Conservation (phyloP, 352 stramenopile species). For the Achlya hypogyna region DNA sequence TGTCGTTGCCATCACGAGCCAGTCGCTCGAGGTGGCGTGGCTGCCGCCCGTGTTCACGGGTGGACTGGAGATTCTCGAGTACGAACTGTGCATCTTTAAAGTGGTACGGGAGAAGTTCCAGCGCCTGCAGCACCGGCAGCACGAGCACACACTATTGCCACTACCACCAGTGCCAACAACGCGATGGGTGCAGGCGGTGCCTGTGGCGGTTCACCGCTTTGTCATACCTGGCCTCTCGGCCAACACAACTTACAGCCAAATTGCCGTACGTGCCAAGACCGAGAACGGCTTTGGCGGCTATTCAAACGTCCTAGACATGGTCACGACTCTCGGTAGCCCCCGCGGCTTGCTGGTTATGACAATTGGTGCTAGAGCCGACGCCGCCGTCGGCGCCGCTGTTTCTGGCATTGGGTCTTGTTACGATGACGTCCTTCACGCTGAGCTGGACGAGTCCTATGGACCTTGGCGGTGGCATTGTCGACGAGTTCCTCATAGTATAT, state of each 20-base stretch:
- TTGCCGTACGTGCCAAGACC: slow-evolving; percentile 21
- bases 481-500: slow-evolving; percentile 63
- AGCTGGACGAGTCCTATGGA: slow-evolving; percentile 54
- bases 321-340: slow-evolving; percentile 5
- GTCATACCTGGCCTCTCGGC: slow-evolving; percentile 5
- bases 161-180: slow-evolving; percentile 13
- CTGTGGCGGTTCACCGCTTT: background rate
- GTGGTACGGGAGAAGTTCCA: slow-evolving; percentile 6
- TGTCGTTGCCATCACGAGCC: background rate
- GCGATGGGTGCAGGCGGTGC: background rate
- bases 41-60: slow-evolving; percentile 20
- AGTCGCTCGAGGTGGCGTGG: slow-evolving; percentile 21
- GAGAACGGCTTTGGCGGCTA: slow-evolving; percentile 14
- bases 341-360: background rate
- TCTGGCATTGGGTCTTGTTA: slow-evolving; percentile 36
- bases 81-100: slow-evolving; percentile 15
- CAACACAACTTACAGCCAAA: slow-evolving; percentile 9
- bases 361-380: background rate
- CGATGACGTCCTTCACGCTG: slow-evolving; percentile 51
- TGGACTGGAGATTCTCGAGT: slow-evolving; percentile 13
- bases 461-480: slow-evolving; percentile 40
- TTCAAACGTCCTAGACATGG: background rate
- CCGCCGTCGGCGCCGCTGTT: slow-evolving; percentile 40
- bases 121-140: background rate
- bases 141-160: background rate